Conservation (phyloP, 345 rosid species). For the Geranium brycei region DNA sequence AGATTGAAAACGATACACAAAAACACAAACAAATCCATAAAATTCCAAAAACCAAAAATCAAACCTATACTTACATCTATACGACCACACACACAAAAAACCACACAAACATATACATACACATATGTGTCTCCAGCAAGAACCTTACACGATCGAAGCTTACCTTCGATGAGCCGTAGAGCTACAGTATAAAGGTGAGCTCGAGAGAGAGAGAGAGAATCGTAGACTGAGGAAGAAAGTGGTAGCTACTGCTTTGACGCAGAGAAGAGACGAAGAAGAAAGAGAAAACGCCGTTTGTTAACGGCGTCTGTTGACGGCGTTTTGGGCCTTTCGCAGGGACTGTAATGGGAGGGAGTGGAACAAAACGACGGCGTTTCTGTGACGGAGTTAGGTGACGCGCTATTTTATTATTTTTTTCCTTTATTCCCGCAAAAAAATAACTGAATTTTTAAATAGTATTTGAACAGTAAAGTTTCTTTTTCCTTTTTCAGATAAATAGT, state of each 20-base stretch:
- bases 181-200: slow-evolving; percentile 10
- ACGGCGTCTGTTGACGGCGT: slow-evolving; percentile 39
- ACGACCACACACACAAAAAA: no score
- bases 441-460: no score
- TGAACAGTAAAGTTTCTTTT: no score
- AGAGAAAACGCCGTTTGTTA: slow-evolving; percentile 24
- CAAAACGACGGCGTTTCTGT: no score
- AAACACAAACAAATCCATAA: not conserved
- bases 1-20: slow-evolving; percentile 1
- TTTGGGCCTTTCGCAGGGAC: slow-evolving; percentile 2
- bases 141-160: not conserved
- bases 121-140: not conserved
- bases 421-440: no score
- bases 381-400: no score
- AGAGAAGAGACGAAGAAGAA: slow-evolving; percentile 28
- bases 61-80: no score
- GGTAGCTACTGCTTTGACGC: slow-evolving; percentile 8
- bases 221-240: not conserved
- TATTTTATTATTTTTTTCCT: no score
- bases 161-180: not conserved
- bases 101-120: no score
- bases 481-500: no score
- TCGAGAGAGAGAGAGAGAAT: slow-evolving; percentile 13
- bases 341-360: no score
- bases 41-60: not conserved